Base-by-base conservation (phyloP, 2,329 filamentous ascomycete species). In the Sporothrix humicola region DNA sequence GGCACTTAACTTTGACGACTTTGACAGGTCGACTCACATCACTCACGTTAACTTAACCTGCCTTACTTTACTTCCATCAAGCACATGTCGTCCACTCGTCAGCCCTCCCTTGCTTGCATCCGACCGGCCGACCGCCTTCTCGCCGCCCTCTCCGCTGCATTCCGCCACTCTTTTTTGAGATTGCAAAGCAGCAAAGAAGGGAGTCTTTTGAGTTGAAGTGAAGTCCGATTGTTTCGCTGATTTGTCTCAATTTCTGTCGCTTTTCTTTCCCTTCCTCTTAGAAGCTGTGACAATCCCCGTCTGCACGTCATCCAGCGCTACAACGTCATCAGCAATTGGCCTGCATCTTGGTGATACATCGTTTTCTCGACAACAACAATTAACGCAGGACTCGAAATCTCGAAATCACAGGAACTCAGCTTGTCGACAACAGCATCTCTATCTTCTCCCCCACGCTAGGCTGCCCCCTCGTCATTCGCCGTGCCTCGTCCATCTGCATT, bases 391-490 rank as follows among this genome's bases (percentile, higher is more conserved):
- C n/a, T n/a, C n/a, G n/a, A n/a, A n/a, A n/a, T n/a, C 31, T 31
- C 31, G 31, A 31, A 31, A 31, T 31, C 31, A 5, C 31, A 31
- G 31, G 5, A 2, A 31, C 2, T 31, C 31, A 31, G 31, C 31
- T 31, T 8, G 48, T 17, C 48, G 15, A 52, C 52, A n/a, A n/a
- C 20, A 8, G 13, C 17, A 17, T 63, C 8, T 46, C 8, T 23
- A n/a, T 13, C 31, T 0, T 37, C 37, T 7, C 8, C 42, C 44
- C 61, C 20, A 26, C 61, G 61, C 42, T 66, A 48, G 61, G 12
- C 61, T 48, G n/a, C 56, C 61, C 54, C 31, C 52, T 56, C 52
- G 20, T 12, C 52, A 12, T 17, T 65, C 59, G 59, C 46, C 37
- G 3, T 1, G 13, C 17, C n/a, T 44, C 58, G 56, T 26, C 17